These are phyloP conservation scores for Pleurozium schreberi DNA, from an alignment of 225 moss, liverwort and hornwort species.

Conservation along the genomic window DNA sequence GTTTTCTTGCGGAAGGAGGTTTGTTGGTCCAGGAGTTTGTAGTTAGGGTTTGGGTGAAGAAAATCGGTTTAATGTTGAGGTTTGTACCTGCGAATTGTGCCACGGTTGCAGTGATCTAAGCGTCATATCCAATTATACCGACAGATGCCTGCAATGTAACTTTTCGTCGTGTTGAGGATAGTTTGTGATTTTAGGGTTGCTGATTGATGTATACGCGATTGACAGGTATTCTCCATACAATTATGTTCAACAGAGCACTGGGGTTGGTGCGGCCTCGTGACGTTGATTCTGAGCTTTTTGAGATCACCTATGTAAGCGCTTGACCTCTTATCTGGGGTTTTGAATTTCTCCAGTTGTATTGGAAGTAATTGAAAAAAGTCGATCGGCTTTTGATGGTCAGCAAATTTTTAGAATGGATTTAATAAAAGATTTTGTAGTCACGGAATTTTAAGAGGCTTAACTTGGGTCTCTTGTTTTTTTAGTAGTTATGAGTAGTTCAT, in stretches of 20 bases:
- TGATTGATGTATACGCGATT: not conserved
- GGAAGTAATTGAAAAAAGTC: not conserved
- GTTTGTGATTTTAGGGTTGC: not conserved
- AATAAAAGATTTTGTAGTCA: not conserved
- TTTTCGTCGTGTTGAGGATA: not conserved
- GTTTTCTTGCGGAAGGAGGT: not conserved
- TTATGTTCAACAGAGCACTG: conserved; percentile 82
- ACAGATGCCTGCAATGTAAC: not conserved
- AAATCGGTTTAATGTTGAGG: not conserved
- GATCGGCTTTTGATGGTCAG: not conserved
- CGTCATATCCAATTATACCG: not conserved
- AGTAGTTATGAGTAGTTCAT: not conserved
- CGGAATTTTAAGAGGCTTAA: not conserved
- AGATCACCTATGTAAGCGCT: conserved; percentile 66
- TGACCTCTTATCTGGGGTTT: not conserved
- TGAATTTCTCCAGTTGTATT: not conserved
- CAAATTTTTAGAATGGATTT: not conserved
- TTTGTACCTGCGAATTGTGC: not conserved
- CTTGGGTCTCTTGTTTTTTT: not conserved
- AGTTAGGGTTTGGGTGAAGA: not conserved
- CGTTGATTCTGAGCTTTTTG: conserved; percentile 75
- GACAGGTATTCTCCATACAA: conserved; percentile 64
- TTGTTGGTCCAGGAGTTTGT: not conserved
- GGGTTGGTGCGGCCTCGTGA: conserved; percentile 75
- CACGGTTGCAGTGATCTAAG: not conserved